phyloP scores from a whole-genome alignment of 352 stramenopile species.

The Globisporangium nagaii region DNA sequence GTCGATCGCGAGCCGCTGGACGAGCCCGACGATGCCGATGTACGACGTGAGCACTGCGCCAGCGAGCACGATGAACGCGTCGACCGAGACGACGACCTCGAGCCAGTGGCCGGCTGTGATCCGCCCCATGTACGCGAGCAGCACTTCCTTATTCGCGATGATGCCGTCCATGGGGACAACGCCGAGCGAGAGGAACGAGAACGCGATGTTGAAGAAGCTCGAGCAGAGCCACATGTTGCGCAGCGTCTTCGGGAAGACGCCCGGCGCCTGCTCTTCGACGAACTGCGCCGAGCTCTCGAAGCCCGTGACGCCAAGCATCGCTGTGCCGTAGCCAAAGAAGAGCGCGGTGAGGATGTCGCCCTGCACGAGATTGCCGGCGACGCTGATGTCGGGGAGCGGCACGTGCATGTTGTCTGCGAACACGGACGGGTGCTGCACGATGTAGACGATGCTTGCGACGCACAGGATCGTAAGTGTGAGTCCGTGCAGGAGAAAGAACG shows the following conservation, averaged over 20 bases:
- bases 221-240: slow-evolving; percentile 78
- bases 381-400: slow-evolving; percentile 26
- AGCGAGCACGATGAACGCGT: slow-evolving; percentile 74
- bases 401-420: slow-evolving; percentile 54
- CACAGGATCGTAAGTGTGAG: slow-evolving; percentile 50
- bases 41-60: slow-evolving; percentile 75
- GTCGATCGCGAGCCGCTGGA: slow-evolving; percentile 63
- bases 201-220: slow-evolving; percentile 73
- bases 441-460: slow-evolving; percentile 43
- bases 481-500: slow-evolving; percentile 73
- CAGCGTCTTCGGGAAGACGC: slow-evolving; percentile 80
- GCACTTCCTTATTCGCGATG: slow-evolving; percentile 28
- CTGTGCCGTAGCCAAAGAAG: slow-evolving; percentile 52
- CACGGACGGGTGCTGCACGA: slow-evolving; percentile 38
- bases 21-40: slow-evolving; percentile 46
- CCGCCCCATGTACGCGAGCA: slow-evolving; percentile 57
- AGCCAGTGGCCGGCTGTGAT: slow-evolving; percentile 19
- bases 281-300: slow-evolving; percentile 85
- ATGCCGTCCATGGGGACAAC: slow-evolving; percentile 67
- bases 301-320: slow-evolving; percentile 77
- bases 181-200: slow-evolving; percentile 58
- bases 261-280: slow-evolving; percentile 73
- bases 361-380: slow-evolving; percentile 19
- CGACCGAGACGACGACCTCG: slow-evolving; percentile 33
- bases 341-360: slow-evolving; percentile 28